Percentiles rank a stretch among this genome's conserved stretches.
These are phyloP conservation scores for Scenedesmus sp. DNA, from an alignment of 163 green algal species.

Conservation along the genomic window DNA sequence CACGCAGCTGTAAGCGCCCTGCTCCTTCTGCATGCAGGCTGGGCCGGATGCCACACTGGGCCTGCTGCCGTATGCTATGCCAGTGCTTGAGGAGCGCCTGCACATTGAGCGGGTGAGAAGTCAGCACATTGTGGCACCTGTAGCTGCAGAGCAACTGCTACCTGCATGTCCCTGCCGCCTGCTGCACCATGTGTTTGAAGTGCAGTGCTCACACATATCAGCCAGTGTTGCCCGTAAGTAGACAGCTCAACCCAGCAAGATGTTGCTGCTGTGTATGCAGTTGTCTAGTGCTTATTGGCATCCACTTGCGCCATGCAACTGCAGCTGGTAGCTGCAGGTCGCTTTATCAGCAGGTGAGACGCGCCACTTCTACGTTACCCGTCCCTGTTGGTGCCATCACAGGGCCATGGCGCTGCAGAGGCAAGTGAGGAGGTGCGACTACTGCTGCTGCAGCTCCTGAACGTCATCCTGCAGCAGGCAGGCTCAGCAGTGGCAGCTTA, in stretches of 20 bases:
- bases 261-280: background rate
- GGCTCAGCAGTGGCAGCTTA: conserved; percentile 66
- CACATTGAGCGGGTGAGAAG: conserved; percentile 31
- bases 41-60: conserved; percentile 35
- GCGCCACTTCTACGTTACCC: too few species aligned
- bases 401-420: conserved; percentile 48
- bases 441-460: conserved; percentile 60
- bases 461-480: conserved; percentile 44
- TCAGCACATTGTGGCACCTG: background rate
- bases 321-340: background rate
- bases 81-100: conserved; percentile 69
- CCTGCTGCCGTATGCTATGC: conserved; percentile 77
- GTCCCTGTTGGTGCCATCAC: background rate
- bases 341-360: too few species aligned
- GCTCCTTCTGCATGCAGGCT: background rate
- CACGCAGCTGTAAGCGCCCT: background rate
- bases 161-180: background rate
- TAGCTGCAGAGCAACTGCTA: background rate
- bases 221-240: background rate
- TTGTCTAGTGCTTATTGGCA: background rate
- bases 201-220: background rate
- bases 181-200: background rate
- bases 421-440: conserved; percentile 72
- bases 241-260: background rate
- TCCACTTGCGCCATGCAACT: background rate